Evolutionary conservation across 768 basidiomycete species (phyloP).

Genomic region (Leccinum incarnatum): DNA sequence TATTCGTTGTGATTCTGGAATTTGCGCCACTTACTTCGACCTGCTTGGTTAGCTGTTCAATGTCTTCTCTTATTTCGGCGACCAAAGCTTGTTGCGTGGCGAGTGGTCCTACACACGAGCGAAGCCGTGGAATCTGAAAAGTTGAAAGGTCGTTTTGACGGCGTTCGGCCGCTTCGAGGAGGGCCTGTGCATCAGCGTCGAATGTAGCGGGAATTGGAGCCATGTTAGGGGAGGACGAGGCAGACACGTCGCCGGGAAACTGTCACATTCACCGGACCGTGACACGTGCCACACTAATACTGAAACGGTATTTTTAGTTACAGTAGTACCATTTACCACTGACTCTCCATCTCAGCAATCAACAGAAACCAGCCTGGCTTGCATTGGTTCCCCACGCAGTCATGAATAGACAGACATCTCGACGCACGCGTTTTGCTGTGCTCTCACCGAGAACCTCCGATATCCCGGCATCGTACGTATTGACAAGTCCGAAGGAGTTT

Average conservation of each 20-base stretch:
- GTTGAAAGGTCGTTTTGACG: slow-evolving; percentile 60
- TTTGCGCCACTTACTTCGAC: slow-evolving; percentile 56
- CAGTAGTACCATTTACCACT: too few relatives aligned
- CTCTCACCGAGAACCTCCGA: background rate
- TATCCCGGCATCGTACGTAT: background rate
- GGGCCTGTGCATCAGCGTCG: slow-evolving; percentile 46
- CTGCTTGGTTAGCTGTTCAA: slow-evolving; percentile 56
- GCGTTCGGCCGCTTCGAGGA: slow-evolving; percentile 53
- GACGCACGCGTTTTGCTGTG: background rate
- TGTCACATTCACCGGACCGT: background rate
- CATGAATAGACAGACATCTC: background rate
- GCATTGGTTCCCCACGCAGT: background rate
- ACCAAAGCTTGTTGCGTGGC: slow-evolving; percentile 68
- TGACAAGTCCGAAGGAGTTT: background rate
- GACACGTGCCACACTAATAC: background rate
- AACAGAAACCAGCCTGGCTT: background rate
- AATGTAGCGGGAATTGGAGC: slow-evolving; percentile 58
- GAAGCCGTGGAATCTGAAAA: slow-evolving; percentile 75
- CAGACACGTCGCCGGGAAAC: background rate
- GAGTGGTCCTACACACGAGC: slow-evolving; percentile 65
- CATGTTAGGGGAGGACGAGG: slow-evolving; percentile 38
- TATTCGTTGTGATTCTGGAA: slow-evolving; percentile 1
- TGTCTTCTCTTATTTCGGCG: slow-evolving; percentile 73
- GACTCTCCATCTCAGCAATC: background rate
- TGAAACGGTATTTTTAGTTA: too few relatives aligned